Evolutionary conservation across 371 early-diverging fungal genomes (phyloP).

Genomic region (Umbelopsis sp.): DNA sequence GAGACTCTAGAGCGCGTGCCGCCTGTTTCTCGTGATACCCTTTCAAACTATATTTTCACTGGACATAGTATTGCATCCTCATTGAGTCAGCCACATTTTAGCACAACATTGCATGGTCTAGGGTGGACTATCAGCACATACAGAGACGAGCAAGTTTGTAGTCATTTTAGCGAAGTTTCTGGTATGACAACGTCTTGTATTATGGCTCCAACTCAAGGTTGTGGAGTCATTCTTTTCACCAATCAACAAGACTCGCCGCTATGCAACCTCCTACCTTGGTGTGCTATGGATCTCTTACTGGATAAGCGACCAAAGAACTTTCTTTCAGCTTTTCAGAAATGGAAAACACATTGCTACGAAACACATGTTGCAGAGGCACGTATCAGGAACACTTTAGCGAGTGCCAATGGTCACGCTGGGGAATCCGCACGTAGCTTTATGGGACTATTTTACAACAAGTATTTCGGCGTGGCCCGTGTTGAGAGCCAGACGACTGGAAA

Average conservation of each 20-base stretch:
- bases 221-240: not conserved
- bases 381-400: conserved; percentile 18
- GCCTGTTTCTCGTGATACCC: not conserved
- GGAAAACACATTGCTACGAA: conserved; percentile 28
- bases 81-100: not conserved
- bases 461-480: not conserved
- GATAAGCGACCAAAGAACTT: not conserved
- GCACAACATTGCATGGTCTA: not conserved
- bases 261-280: not conserved
- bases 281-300: not conserved
- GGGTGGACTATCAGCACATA: not conserved
- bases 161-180: not conserved
- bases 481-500: not conserved
- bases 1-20: not conserved
- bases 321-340: not conserved
- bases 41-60: not conserved
- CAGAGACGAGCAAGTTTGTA: not conserved
- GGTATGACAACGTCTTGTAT: not conserved
- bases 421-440: not conserved
- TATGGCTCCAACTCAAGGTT: not conserved
- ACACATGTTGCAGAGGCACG: conserved; percentile 34
- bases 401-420: not conserved
- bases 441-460: not conserved
- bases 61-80: not conserved
- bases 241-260: not conserved